Conservation (phyloP, 2,329 filamentous ascomycete species). For the Trichoderma endophyticum region DNA sequence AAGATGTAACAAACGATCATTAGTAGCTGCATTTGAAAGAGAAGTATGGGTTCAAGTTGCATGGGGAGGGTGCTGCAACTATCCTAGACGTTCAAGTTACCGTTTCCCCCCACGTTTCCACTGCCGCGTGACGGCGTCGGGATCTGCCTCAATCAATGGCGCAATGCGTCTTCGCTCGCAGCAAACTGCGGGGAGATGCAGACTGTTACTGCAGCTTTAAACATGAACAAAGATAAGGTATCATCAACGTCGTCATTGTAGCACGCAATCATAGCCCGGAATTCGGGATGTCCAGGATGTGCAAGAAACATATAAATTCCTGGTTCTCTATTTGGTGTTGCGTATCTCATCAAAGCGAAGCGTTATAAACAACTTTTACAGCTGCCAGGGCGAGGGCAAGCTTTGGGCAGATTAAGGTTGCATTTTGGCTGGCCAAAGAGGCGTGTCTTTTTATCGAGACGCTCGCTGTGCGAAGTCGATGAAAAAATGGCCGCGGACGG, state of each 20-base stretch:
- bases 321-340: not conserved
- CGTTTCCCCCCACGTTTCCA: not conserved
- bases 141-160: not conserved
- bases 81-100: not conserved
- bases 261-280: slow-evolving; percentile 8
- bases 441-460: not conserved
- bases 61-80: not conserved
- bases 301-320: not conserved
- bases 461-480: not conserved
- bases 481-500: not conserved
- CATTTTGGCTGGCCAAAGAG: not conserved
- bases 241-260: not conserved
- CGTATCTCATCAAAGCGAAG: not conserved
- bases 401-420: not conserved
- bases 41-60: not conserved
- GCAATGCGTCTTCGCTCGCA: not conserved
- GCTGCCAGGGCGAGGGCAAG: not conserved
- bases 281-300: not conserved
- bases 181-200: slow-evolving; percentile 3
- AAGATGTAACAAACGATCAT: not conserved
- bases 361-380: not conserved
- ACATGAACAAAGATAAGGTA: not conserved
- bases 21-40: not conserved
- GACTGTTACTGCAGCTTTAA: not conserved
- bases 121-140: not conserved